A percentile compares a stretch with the other conserved stretches of the same genome.
Conservation (phyloP, 352 stramenopile genomes). For the Aphanomyces cochlioides region DNA sequence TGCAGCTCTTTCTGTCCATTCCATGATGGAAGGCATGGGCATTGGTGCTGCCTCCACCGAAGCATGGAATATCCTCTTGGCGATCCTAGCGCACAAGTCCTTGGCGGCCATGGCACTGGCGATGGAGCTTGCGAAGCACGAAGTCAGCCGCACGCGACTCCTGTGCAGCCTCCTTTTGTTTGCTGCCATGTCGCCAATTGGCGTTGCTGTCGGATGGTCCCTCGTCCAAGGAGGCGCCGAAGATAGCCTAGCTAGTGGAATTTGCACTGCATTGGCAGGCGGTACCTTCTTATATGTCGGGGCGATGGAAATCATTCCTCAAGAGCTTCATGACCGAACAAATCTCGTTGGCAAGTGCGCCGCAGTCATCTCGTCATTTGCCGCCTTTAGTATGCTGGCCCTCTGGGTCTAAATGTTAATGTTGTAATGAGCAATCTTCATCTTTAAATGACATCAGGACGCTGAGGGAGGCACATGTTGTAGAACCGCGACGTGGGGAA, state of each 20-base stretch:
- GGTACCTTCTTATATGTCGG: slow-evolving; percentile 80
- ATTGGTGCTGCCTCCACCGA: slow-evolving; percentile 55
- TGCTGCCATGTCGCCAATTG: slow-evolving; percentile 68
- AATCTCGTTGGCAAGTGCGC: slow-evolving; percentile 50
- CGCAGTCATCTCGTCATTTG: slow-evolving; percentile 55
- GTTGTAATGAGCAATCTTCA: neutral
- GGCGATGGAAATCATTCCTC: slow-evolving; percentile 77
- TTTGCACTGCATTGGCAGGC: slow-evolving; percentile 70
- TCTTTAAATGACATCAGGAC: slow-evolving; percentile 32
- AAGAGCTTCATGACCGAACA: slow-evolving; percentile 60
- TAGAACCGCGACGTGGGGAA: slow-evolving; percentile 70
- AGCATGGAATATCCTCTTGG: slow-evolving; percentile 73
- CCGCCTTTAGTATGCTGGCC: slow-evolving; percentile 59
- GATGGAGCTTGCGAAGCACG: slow-evolving; percentile 68
- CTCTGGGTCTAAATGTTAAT: slow-evolving; percentile 52
- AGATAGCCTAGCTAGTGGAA: slow-evolving; percentile 48
- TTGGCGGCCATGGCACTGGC: slow-evolving; percentile 67
- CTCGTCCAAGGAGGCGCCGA: slow-evolving; percentile 40
- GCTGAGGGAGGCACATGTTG: slow-evolving; percentile 72
- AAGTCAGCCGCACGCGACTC: slow-evolving; percentile 41
- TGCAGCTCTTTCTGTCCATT: slow-evolving; percentile 77
- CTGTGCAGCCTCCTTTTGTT: slow-evolving; percentile 52
- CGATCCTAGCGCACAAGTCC: slow-evolving; percentile 80
- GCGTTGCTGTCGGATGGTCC: slow-evolving; percentile 59
- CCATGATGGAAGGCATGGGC: slow-evolving; percentile 81